Base-by-base conservation (phyloP, 2,329 filamentous ascomycete genomes). In the Arthrobotrys musiformis region DNA sequence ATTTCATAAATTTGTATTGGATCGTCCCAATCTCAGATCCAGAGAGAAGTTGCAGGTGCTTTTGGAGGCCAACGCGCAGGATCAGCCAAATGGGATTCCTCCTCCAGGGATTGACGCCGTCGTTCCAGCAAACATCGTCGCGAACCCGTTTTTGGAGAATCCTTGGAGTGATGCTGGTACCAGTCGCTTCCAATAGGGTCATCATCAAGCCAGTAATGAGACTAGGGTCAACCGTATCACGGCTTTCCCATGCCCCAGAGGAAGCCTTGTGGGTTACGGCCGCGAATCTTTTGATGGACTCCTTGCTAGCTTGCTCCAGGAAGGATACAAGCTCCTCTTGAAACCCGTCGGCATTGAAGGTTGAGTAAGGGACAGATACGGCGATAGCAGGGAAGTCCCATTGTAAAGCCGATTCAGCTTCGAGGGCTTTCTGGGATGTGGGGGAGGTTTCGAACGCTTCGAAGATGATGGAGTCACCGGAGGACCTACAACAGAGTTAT, bases 391-490 rank as follows among this genome's bases (percentile, higher is more conserved):
- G 90, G 78, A 92, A 92, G 17, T 87, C 84, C 86, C 89, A 89
- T 69, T 84, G 80, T 0, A 92, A 81, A 1, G 88, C 86, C 26
- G 84, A 85, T 19, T 86, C 82, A 0, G 87, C 82, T 0, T 85
- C 84, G 1, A 90, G 83, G 0, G 90, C 87, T 13, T 85, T 82
- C 48, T 87, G 84, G 0, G 87, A 87, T 0, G 81, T 80, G 0
- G 90, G 84, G 0, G 89, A 89, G 0, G 87, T 84, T 80, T 92
- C 89, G 68, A 91, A 91, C 0, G 85, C 85, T 81, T 92, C 90
- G 54, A 90, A 87, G 69, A 88, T 17, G 79, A 86, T 78, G 79
- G 78, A 19, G 50, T 83, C 28, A 19, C 79, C 50, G 2, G 37
- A 1, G 66, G 17, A 6, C 64, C 37, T 66, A 80, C 81, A 70